Conservation (phyloP, 2,329 filamentous ascomycete genomes). For the Cladorrhinum sp. region DNA sequence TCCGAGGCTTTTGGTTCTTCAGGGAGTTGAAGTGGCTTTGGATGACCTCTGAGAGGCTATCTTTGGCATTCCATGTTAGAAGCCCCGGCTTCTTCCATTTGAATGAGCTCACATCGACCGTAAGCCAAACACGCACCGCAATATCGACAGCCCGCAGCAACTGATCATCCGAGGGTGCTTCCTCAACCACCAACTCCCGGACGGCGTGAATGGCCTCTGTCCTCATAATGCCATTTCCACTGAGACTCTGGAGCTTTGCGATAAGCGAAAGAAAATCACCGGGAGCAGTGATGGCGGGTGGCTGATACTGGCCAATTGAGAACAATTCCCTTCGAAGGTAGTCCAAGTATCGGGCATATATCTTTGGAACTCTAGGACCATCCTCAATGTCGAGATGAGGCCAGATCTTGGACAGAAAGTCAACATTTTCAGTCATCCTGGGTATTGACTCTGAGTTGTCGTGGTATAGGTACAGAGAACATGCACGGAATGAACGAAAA, state of each 20-base stretch:
- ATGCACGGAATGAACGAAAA: too few relatives aligned
- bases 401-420: too few relatives aligned
- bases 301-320: not conserved
- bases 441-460: too few relatives aligned
- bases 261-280: not conserved
- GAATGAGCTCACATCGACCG: not conserved
- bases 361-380: too few relatives aligned
- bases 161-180: not conserved
- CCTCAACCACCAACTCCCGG: not conserved
- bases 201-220: not conserved
- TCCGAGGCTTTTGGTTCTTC: not conserved
- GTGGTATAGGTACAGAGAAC: too few relatives aligned
- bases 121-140: not conserved
- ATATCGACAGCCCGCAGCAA: not conserved
- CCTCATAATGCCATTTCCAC: not conserved
- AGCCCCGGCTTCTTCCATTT: not conserved
- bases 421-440: too few relatives aligned
- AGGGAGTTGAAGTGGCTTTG: not conserved
- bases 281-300: not conserved
- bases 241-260: not conserved
- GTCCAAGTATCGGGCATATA: too few relatives aligned
- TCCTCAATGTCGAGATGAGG: too few relatives aligned
- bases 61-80: not conserved
- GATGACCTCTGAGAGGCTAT: not conserved
- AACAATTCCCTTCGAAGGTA: too few relatives aligned